Base-by-base conservation (phyloP, 257 asterid genomes). In the Primulina eburnea region DNA sequence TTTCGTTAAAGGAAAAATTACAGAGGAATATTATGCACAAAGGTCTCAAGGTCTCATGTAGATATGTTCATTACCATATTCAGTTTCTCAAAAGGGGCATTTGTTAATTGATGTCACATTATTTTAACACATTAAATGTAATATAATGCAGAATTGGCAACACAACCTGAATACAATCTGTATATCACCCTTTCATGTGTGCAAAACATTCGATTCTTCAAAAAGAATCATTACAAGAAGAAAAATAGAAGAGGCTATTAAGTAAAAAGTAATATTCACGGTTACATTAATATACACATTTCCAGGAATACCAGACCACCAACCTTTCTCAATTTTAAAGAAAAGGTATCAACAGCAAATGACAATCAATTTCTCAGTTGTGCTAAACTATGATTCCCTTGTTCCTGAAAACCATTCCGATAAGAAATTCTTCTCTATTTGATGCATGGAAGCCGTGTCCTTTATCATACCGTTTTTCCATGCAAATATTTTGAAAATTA, bases 31-130 rank as follows among this genome's bases (percentile, higher is more conserved):
- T 47, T n/a, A 20, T 60, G 62, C 50, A 12, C 40, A 20, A 59
- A 69, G 71, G 53, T 69, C 12, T 71, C 4, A 58, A 69, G 71
- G 53, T 70, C 12, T 71, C 4, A 7, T 26, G 59, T 12, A 37
- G 2, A 9, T 53, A 14, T 43, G 50, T 65, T 60, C 66, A 61
- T 64, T 57, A 20, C n/a, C 61, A 14, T 60, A 35, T 64, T 69
- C 74, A 55, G 71, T 37, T 62, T 37, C 71, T 55, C 67, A 29
- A 20, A 30, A 62, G 33, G 65, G 61, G 26, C n/a, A 29, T 52
- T 33, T 1, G 58, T 43, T 38, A 38, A 9, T 9, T 38, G 50
- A 38, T 38, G 50, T 38, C 9, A 9, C 12, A 8, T 38, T 38
- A 4, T 38, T 38, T 38, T 8, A 38, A 10, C 12, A 38, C 50